Percentiles rank a stretch among this genome's conserved stretches.
Conservation (phyloP, 75 land plant species). For the Picea sitchensis region DNA sequence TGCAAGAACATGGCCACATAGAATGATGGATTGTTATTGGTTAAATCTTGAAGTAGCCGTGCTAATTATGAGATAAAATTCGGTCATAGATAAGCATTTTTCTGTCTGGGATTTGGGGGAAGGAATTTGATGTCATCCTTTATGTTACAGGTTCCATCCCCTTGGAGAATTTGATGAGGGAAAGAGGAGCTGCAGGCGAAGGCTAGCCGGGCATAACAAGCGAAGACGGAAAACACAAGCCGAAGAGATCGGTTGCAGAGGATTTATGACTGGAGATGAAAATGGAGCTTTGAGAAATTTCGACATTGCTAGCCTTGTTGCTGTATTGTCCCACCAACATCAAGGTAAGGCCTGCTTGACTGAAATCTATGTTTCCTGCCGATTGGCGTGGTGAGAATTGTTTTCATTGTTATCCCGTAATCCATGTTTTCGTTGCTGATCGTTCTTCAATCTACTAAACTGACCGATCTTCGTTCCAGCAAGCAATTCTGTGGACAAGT, state of each 20-base stretch:
- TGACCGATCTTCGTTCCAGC: not conserved
- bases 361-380: not conserved
- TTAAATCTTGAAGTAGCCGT: not conserved
- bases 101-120: not conserved
- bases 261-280: conserved; percentile 31
- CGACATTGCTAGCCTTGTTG: conserved; percentile 48
- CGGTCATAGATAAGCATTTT: not conserved
- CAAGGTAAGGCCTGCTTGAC: conserved; percentile 1
- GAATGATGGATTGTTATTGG: not conserved
- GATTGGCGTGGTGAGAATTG: not conserved
- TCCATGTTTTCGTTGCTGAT: not conserved
- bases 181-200: conserved; percentile 47
- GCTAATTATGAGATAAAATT: not conserved
- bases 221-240: conserved; percentile 47
- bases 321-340: conserved; percentile 40
- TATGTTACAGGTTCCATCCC: conserved; percentile 41
- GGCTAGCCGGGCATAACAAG: conserved; percentile 50
- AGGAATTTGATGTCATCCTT: not conserved
- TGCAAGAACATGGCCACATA: not conserved
- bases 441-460: not conserved
- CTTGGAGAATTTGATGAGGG: conserved; percentile 47
- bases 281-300: conserved; percentile 15
- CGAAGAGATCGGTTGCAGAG: conserved; percentile 20
- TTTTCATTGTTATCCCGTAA: not conserved
- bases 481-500: not conserved